Evolutionary conservation across 768 basidiomycete genomes (phyloP), one percentile per base, ranked within the genome.

Genomic region (Boletus sensibilis): DNA sequence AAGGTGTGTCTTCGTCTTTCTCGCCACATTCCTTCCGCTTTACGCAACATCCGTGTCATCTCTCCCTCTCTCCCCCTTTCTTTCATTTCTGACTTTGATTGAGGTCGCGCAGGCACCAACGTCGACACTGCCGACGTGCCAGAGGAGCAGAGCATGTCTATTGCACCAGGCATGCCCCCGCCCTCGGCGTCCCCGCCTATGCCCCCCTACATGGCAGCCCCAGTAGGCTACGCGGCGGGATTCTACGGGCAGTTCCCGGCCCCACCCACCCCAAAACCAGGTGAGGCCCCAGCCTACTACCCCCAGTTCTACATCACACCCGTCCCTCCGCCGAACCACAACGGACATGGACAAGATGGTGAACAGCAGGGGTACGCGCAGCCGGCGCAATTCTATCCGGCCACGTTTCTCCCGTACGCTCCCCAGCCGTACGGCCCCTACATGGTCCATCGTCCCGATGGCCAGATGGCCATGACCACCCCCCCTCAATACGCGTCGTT

Each of bases 21-120:
- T 65, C 49, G 55, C 58, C 59, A 46, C 63, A 57, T 54, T 61
- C 47, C 47, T 61, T 58, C 52, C 57, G 23, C 59, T 59, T 55
- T 53, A 57, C 53, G 47, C 60, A 60, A 64, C 66, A 40, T 39
- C 27, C 56, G 9, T 23, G 6, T 41, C 40, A 11, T 51, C 50
- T 48, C 27, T 25, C 41, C 25, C 51, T 27, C 27, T 35, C 34
- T 13, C 37, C 47, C 48, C 25, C 20, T 47, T 51, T 40, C 57
- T 56, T 57, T 68, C 64, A 54, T 72, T 69, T 76, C 76, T 77
- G 74, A 78, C 79, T 73, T 70, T 75, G 63, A 64, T 77, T 75
- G 74, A 81, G 81, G 74, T 82, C 82, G 76, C 78, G 78, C 81
- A 81, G 80, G 78, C 76, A 79, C 67, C 78, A 79, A 60, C 73